A percentile compares a stretch with the other conserved stretches of the same genome.
Conservation (phyloP, 164 flowering plant genomes). For the Stephania cephalantha region DNA sequence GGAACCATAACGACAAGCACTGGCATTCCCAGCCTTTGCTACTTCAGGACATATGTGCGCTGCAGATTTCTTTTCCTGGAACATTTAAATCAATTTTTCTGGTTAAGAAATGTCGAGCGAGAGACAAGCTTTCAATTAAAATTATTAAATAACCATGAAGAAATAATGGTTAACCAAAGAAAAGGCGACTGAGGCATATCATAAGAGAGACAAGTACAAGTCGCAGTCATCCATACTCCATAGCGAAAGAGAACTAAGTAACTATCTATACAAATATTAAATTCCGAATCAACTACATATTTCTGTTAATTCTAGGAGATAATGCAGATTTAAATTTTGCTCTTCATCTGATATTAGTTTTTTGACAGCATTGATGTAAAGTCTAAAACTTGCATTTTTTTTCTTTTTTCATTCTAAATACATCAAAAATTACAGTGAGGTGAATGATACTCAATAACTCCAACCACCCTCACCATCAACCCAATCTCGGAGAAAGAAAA, state of each 20-base stretch:
- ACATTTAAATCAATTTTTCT: not conserved
- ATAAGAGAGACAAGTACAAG: not conserved
- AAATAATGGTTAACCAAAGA: not conserved
- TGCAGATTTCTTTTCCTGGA: conserved; percentile 64
- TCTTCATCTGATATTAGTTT: not conserved
- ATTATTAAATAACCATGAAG: not conserved
- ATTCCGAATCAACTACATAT: not conserved
- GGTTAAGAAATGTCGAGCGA: not conserved
- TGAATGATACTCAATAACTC: too few species aligned
- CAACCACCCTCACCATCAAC: too few species aligned
- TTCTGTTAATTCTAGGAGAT: not conserved
- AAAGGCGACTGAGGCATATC: not conserved
- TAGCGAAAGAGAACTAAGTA: not conserved
- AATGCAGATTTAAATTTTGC: not conserved
- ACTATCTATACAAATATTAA: not conserved
- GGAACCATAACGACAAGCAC: conserved; percentile 51
- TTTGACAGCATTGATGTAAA: not conserved
- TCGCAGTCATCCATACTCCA: not conserved
- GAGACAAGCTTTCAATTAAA: not conserved
- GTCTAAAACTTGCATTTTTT: not conserved
- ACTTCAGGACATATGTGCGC: conserved; percentile 61
- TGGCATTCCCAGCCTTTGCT: conserved; percentile 60
- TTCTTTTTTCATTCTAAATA: not conserved
- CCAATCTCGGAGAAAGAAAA: not conserved
- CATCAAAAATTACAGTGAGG: too few species aligned